Conservation (phyloP, 164 flowering plant genomes). For the Cinnamomum chago region DNA sequence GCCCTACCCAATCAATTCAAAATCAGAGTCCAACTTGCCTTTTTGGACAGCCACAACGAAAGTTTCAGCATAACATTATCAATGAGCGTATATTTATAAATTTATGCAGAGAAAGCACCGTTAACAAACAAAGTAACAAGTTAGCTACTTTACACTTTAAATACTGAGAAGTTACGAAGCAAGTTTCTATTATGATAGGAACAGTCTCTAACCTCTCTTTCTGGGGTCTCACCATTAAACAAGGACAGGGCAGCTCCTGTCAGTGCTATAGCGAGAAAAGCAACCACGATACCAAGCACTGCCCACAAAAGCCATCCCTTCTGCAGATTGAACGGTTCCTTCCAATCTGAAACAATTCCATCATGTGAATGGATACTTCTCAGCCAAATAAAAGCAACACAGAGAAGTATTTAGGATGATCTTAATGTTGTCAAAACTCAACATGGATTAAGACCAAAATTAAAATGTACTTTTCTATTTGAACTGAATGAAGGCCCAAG, state of each 20-base stretch:
- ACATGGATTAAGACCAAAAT: too few relatives aligned
- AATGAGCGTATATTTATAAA: too few relatives aligned
- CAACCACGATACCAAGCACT: slow-evolving; percentile 69
- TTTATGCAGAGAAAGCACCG: not conserved
- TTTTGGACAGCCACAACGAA: too few relatives aligned
- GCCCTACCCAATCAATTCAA: too few relatives aligned
- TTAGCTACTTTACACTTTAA: not conserved
- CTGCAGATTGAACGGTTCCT: slow-evolving; percentile 77
- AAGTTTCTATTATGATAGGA: not conserved
- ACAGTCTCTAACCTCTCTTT: slow-evolving; percentile 69
- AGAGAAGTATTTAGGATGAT: too few relatives aligned
- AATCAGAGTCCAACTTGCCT: too few relatives aligned
- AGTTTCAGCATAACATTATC: not conserved
- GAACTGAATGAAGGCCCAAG: not conserved
- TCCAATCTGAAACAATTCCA: slow-evolving; percentile 54
- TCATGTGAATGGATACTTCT: not conserved
- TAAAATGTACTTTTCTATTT: not conserved
- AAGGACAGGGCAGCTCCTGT: slow-evolving; percentile 63
- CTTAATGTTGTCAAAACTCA: too few relatives aligned
- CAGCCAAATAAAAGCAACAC: not conserved
- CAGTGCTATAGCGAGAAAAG: slow-evolving; percentile 50
- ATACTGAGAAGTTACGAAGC: not conserved
- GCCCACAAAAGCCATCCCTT: slow-evolving; percentile 96
- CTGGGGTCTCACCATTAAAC: slow-evolving; percentile 61
- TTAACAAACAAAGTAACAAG: not conserved